phyloP scores from a whole-genome alignment of 495 filamentous ascomycete genomes.

The Aspergillus nanangensis region DNA sequence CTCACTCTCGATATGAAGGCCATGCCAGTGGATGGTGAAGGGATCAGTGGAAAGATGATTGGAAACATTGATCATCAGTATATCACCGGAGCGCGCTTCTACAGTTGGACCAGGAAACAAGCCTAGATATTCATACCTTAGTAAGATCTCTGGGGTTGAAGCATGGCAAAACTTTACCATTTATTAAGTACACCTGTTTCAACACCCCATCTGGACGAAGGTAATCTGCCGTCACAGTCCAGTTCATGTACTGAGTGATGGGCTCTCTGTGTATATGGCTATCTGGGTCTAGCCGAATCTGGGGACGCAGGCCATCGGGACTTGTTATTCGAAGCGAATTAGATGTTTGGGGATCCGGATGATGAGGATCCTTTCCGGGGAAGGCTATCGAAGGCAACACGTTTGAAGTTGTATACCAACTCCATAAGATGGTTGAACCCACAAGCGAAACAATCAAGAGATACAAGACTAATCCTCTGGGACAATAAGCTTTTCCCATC shows the following conservation, averaged over 20 bases:
- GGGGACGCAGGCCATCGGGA: slow-evolving; percentile 11
- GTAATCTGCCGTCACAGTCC: slow-evolving; percentile 26
- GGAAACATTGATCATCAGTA: slow-evolving; percentile 61
- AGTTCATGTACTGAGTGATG: slow-evolving; percentile 26
- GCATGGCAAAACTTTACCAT: slow-evolving; percentile 17
- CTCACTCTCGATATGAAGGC: slow-evolving; percentile 62
- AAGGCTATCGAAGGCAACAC: background rate
- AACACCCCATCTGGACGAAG: slow-evolving; percentile 40
- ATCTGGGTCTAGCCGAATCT: slow-evolving; percentile 33
- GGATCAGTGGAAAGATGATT: slow-evolving; percentile 66
- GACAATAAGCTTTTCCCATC: background rate
- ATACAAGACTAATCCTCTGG: background rate
- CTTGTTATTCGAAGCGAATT: background rate
- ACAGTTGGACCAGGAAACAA: slow-evolving; percentile 36
- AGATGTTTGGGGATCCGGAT: background rate
- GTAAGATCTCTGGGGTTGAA: background rate
- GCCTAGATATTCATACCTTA: slow-evolving; percentile 13
- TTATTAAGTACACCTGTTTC: slow-evolving; percentile 35
- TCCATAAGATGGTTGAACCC: background rate
- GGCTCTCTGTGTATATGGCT: slow-evolving; percentile 32
- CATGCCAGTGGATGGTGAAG: slow-evolving; percentile 76
- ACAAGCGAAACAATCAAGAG: background rate
- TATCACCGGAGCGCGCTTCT: slow-evolving; percentile 54
- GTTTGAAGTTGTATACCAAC: background rate
- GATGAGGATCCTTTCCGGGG: background rate